Evolutionary conservation across 2,329 filamentous ascomycete genomes (phyloP), one percentile per base, ranked within the genome.

Genomic region (Phialocephala sp.): DNA sequence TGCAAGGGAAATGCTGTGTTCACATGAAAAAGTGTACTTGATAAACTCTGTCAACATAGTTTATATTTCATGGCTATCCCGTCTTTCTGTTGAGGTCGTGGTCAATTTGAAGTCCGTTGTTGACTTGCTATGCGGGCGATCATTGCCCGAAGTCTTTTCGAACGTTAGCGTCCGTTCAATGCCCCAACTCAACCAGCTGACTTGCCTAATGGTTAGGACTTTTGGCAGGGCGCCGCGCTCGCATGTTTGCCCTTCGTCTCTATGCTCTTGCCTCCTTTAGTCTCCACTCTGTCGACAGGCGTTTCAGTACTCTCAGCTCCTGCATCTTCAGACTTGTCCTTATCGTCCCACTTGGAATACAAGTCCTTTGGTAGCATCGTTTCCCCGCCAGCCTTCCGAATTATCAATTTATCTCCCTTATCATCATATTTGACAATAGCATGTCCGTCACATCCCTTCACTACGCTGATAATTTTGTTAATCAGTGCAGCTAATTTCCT

Each of bases 401-500:
- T 50, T 35, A 72, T 69, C 60, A 77, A 65, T 36, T 68, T 73
- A 61, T 75, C 66, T 61, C 62, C 63, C 60, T 61, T 45, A 24
- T 2, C 41, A 64, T 74, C 69, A 70, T 75, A 73, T 47, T 63
- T 72, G 47, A 76, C 35, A 37, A 70, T 64, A 47, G 73, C 71
- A 52, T 69, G 71, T 56, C 74, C 73, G 50, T 70, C 71, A 62
- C 60, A 69, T n/a, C 64, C 63, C 64, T 72, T 78, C 52, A 74
- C 74, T 11, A 73, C 60, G 8, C 55, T 37, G 22, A 77, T 47
- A 22, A 64, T 64, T 57, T 69, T 71, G 8, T 52, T 66, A 36
- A 81, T 74, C 60, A 82, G 66, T n/a, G 60, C 65, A 15, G 70
- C 76, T 36, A 81, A 59, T 41, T 64, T 73, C 59, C 59, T 73